Evolutionary conservation across 2,329 filamentous ascomycete genomes (phyloP).

Genomic region (Cladophialophora yegresii): DNA sequence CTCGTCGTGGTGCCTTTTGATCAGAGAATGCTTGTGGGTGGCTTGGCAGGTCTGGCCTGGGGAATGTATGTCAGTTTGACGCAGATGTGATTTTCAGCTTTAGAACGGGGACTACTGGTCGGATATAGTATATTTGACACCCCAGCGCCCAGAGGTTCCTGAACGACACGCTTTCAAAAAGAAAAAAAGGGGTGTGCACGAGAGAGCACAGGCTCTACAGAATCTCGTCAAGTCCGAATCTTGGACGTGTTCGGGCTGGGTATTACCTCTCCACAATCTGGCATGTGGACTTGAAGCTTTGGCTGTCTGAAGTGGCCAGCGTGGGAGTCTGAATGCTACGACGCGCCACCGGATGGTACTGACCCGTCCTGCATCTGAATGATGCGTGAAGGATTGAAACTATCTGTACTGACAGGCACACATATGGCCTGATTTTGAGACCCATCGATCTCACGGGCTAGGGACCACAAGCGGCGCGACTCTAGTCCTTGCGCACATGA

Average conservation of each 20-base stretch:
- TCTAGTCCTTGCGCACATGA: no score
- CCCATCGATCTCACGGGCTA: no score
- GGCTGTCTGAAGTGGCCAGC: not conserved
- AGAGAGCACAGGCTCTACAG: not conserved
- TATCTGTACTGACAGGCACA: not conserved
- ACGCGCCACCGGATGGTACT: not conserved
- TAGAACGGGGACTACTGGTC: not conserved
- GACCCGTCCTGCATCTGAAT: not conserved
- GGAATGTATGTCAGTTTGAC: constrained; percentile 56
- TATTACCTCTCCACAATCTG: not conserved
- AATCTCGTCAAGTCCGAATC: not conserved
- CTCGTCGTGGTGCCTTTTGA: constrained; percentile 44
- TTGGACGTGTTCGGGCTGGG: not conserved
- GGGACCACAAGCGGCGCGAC: not conserved
- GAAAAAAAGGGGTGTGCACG: not conserved
- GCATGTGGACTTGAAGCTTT: not conserved
- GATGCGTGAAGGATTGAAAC: not conserved
- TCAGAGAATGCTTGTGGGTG: constrained; percentile 43
- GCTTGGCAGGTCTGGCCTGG: constrained; percentile 44
- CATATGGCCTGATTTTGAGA: not conserved
- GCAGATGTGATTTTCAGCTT: constrained; percentile 6
- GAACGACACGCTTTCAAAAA: not conserved
- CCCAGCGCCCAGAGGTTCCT: not conserved
- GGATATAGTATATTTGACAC: not conserved
- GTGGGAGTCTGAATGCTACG: not conserved